These are phyloP conservation scores for Haematococcus lacustris DNA, from an alignment of 139 green algal genomes.

Conservation along the genomic window DNA sequence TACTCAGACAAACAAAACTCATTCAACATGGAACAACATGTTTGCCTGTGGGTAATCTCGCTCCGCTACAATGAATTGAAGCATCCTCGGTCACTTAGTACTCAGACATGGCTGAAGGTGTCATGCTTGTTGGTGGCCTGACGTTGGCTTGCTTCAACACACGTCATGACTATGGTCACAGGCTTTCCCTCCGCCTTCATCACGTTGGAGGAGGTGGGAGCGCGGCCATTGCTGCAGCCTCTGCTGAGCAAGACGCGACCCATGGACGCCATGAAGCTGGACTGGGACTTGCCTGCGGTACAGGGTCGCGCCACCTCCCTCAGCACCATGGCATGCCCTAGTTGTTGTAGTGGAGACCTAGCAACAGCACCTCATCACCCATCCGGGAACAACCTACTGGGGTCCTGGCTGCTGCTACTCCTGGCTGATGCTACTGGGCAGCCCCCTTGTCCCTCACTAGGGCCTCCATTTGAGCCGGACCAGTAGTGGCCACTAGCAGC, in stretches of 20 bases:
- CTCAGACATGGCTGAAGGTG: too few species aligned
- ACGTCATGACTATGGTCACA: too few species aligned
- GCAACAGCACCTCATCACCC: background rate
- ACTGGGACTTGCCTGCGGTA: slow-evolving; percentile 31
- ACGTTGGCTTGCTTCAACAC: too few species aligned
- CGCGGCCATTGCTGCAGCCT: slow-evolving; percentile 15
- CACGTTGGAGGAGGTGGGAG: slow-evolving; percentile 14
- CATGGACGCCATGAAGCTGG: slow-evolving; percentile 64
- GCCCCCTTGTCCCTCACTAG: too few species aligned
- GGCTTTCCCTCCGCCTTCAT: slow-evolving; percentile 61
- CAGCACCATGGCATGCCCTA: background rate
- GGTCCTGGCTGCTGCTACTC: background rate
- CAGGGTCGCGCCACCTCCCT: background rate
- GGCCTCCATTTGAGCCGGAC: too few species aligned
- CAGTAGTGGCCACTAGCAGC: too few species aligned
- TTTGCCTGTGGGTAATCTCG: too few species aligned
- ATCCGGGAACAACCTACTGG: background rate
- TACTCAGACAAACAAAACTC: too few species aligned
- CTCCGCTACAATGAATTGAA: too few species aligned
- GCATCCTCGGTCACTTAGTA: too few species aligned
- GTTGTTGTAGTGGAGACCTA: background rate
- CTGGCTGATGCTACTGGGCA: background rate
- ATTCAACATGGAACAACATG: too few species aligned
- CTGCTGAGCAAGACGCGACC: slow-evolving; percentile 48
- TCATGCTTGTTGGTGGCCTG: too few species aligned